Conservation (phyloP, 2,329 filamentous ascomycete genomes). For the Xylogone sp. region DNA sequence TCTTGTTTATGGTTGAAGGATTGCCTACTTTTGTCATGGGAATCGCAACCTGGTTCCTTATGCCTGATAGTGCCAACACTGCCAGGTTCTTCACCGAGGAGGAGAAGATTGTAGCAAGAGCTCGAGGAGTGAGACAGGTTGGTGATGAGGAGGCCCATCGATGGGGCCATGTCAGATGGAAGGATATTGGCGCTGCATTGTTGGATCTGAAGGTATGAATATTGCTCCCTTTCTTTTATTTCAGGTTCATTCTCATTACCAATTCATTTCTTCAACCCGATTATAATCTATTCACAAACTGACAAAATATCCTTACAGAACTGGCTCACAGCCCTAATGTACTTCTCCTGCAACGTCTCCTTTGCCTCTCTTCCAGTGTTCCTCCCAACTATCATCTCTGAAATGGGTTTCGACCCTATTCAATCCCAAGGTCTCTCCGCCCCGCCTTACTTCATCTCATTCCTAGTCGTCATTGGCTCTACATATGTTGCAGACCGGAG, state of each 20-base stretch:
- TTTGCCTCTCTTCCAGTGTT: slow-evolving; percentile 64
- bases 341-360: slow-evolving; percentile 60
- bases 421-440: slow-evolving; percentile 69
- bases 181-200: slow-evolving; percentile 44
- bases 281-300: no score
- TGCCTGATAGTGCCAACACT: slow-evolving; percentile 49
- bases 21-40: slow-evolving; percentile 54
- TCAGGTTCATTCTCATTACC: slow-evolving; percentile 1
- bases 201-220: slow-evolving; percentile 41
- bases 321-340: slow-evolving; percentile 39
- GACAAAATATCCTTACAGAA: slow-evolving; percentile 11
- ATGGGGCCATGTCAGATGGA: slow-evolving; percentile 39
- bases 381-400: slow-evolving; percentile 56
- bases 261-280: background rate
- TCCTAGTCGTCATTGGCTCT: slow-evolving; percentile 55
- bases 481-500: slow-evolving; percentile 63
- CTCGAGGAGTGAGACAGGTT: slow-evolving; percentile 48
- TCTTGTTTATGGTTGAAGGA: slow-evolving; percentile 64
- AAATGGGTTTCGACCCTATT: slow-evolving; percentile 66
- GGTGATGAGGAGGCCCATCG: slow-evolving; percentile 46
- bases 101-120: slow-evolving; percentile 47
- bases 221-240: slow-evolving; percentile 5
- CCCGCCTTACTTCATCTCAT: slow-evolving; percentile 66
- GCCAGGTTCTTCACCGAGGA: slow-evolving; percentile 44
- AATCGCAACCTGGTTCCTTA: slow-evolving; percentile 48